Evolutionary conservation across 768 basidiomycete species (phyloP).

Genomic region (Tricholoma bakamatsutake): DNA sequence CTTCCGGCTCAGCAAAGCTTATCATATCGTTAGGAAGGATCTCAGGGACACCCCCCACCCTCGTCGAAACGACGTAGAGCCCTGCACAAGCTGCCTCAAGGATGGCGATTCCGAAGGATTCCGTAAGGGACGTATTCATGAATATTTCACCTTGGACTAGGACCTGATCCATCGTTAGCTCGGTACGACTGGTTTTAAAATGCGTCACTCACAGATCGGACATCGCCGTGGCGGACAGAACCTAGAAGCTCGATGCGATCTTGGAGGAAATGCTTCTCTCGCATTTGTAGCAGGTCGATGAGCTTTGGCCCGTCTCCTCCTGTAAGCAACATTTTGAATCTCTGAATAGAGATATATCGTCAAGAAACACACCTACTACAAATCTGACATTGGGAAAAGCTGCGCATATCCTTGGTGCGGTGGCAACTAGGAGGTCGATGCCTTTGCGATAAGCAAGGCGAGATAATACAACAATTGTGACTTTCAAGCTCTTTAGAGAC

Average conservation of each 20-base stretch:
- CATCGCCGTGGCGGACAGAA: conserved; percentile 72
- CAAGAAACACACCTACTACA: conserved; percentile 57
- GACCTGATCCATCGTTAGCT: conserved; percentile 42
- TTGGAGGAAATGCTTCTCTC: conserved; percentile 84
- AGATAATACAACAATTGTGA: conserved; percentile 88
- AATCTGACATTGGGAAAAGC: conserved; percentile 85
- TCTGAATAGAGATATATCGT: neutral
- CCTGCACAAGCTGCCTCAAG: conserved; percentile 95
- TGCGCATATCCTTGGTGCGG: conserved; percentile 84
- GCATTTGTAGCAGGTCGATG: conserved; percentile 91
- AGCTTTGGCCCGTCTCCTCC: conserved; percentile 96
- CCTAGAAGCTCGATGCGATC: conserved; percentile 91
- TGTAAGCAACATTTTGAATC: conserved; percentile 22
- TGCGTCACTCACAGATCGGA: conserved; percentile 56
- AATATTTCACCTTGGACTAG: conserved; percentile 84
- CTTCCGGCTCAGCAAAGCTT: conserved; percentile 89
- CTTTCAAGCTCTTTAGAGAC: conserved; percentile 31
- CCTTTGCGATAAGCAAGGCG: conserved; percentile 94
- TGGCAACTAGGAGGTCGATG: conserved; percentile 89
- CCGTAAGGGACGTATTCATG: conserved; percentile 93
- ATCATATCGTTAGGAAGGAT: conserved; percentile 93
- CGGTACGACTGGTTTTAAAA: neutral
- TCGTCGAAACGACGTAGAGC: conserved; percentile 89
- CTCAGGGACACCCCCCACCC: conserved; percentile 94
- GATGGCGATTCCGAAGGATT: conserved; percentile 96